phyloP scores from a whole-genome alignment of 495 filamentous ascomycete genomes.

The Arthonia radiata region DNA sequence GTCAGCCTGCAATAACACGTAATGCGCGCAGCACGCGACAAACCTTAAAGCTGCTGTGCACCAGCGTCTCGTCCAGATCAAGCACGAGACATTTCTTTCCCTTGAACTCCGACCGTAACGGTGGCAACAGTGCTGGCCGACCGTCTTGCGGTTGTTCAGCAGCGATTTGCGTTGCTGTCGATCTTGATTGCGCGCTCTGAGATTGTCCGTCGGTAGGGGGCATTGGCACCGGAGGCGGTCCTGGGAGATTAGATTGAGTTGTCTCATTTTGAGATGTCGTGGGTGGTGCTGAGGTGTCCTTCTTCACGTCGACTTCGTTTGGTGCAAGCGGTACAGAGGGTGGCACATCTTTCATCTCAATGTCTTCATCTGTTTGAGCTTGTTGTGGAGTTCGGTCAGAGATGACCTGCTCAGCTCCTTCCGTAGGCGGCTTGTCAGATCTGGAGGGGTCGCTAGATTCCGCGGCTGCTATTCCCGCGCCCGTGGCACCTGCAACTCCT shows the following conservation, averaged over 20 bases:
- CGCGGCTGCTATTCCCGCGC: background rate
- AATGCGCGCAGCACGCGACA: conserved; percentile 2
- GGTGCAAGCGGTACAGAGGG: conserved; percentile 12
- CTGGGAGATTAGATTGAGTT: conserved; percentile 20
- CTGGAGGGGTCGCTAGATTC: conserved; percentile 3
- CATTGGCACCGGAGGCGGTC: conserved; percentile 33
- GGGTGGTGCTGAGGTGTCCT: conserved; percentile 2
- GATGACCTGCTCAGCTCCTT: conserved; percentile 15
- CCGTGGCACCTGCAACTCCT: conserved; percentile 3
- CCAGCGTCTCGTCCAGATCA: conserved; percentile 92
- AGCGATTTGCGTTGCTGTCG: conserved; percentile 12
- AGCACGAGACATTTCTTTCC: conserved; percentile 86
- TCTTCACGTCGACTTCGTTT: conserved; percentile 10
- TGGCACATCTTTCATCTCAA: conserved; percentile 33
- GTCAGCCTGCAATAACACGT: conserved; percentile 5
- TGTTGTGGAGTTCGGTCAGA: conserved; percentile 21
- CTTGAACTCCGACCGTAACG: conserved; percentile 47
- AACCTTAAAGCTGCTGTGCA: conserved; percentile 99
- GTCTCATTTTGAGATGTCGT: conserved; percentile 12
- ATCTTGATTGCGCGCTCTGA: conserved; percentile 8
- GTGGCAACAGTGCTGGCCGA: conserved; percentile 62
- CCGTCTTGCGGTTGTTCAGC: conserved; percentile 30
- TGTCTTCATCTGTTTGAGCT: conserved; percentile 27
- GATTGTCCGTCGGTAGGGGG: conserved; percentile 19
- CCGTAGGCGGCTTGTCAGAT: conserved; percentile 8